A percentile compares a stretch with the other conserved stretches of the same genome.
Conservation (phyloP, 192 early-diverging fungal genomes). For the Powellomyces hirtus region DNA sequence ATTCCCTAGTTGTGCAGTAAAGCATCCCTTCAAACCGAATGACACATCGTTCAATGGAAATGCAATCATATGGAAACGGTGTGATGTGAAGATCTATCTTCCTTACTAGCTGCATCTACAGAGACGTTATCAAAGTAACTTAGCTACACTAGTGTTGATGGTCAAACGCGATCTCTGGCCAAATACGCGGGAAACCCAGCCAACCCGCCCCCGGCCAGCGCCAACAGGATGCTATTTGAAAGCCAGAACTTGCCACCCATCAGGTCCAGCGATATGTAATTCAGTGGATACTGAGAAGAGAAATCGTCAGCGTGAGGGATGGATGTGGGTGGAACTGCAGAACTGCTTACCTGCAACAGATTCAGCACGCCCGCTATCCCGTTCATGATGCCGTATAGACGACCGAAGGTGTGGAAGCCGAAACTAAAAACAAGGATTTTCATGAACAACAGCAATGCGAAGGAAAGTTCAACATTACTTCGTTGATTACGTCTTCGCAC, state of each 20-base stretch:
- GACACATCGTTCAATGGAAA: too few species aligned
- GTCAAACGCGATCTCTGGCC: not conserved
- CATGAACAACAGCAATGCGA: not conserved
- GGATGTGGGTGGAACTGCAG: not conserved
- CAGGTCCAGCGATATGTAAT: slow-evolving; percentile 17
- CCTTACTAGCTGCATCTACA: too few species aligned
- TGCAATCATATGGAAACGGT: too few species aligned
- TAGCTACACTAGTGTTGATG: not conserved
- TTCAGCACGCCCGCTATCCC: slow-evolving; percentile 1
- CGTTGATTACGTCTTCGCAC: slow-evolving; percentile 13
- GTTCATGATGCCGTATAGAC: slow-evolving; percentile 24
- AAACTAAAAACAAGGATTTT: not conserved
- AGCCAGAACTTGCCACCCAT: slow-evolving; percentile 14
- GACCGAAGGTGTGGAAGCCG: slow-evolving; percentile 18
- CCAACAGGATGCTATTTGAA: not conserved
- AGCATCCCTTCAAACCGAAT: too few species aligned
- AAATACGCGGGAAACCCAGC: slow-evolving; percentile 8
- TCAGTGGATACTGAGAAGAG: slow-evolving; percentile 8
- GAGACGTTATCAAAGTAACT: too few species aligned
- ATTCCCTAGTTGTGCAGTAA: too few species aligned
- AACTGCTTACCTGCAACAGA: slow-evolving; percentile 4
- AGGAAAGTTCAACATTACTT: not conserved
- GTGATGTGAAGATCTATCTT: too few species aligned
- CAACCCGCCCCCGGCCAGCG: not conserved
- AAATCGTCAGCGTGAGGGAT: not conserved